Evolutionary conservation across 805 yeast genomes (phyloP), one percentile per base, ranked within the genome.

Genomic region (Komagataella mondaviorum): DNA sequence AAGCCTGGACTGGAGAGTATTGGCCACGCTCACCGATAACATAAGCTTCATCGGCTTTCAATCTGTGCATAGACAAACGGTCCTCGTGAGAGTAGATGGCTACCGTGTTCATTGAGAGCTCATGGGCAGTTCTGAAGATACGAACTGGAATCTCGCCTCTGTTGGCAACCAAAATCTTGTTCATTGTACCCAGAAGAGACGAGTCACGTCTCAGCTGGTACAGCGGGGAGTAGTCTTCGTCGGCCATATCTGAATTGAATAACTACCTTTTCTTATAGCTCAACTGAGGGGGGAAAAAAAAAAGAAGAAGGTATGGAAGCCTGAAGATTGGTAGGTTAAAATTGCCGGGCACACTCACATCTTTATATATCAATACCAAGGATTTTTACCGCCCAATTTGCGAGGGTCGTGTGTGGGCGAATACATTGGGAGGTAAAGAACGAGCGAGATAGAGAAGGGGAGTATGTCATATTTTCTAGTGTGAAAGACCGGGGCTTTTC

Each of bases 81-180:
- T 91, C 99, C 70, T 93, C 97, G 66, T 91, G 95, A 43, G 97
- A 89, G 69, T 89, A 91, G 63, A 91, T 85, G 48, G 98, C 99
- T 46, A 93, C 96, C 0, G 99, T 90, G 63, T 87, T 89, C 96
- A 93, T 88, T 20, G 96, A 85, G 63, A 91, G 75, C 70, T 91
- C 99, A 71, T 93, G 99, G 55, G 99, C 99, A 44, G 97, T 84
- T 71, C 99, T 80, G 71, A 91, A 91, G 66, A 91, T 90, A 70
- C 93, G 71, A 62, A 84, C 83, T 47, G 91, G 91, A 60, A 85
- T 85, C 67, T 85, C 91, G 60, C 91, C 93, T 71, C 93, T 73
- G 71, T 84, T 85, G 57, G 91, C 91, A 45, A 86, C 93, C 55
- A 86, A 71, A 63, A 85, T 78, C 72, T 77, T 76, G 67, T 75